A percentile compares a stretch with the other conserved stretches of the same genome.
phyloP scores from a whole-genome alignment of 2,329 filamentous ascomycete species.

The Helotiales sp. region DNA sequence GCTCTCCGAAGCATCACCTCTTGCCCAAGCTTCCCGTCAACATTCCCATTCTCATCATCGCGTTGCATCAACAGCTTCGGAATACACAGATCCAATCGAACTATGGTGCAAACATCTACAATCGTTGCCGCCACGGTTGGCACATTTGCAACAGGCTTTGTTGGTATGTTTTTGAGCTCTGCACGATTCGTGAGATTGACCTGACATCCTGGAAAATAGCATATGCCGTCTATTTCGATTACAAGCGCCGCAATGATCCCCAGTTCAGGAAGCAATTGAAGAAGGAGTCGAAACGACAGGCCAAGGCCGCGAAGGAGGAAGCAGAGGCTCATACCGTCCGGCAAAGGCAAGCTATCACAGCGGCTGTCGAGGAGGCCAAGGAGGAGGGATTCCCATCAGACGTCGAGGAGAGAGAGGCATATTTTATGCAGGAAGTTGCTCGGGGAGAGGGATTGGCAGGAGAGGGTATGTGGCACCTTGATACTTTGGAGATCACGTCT shows the following conservation, averaged over 20 bases:
- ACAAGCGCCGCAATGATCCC: slow-evolving; percentile 65
- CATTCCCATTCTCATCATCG: slow-evolving; percentile 6
- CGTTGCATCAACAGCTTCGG: slow-evolving; percentile 8
- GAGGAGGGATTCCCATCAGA: slow-evolving; percentile 90
- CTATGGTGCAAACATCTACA: slow-evolving; percentile 56
- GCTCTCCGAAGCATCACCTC: neutral
- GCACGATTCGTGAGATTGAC: slow-evolving; percentile 1
- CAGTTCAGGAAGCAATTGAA: slow-evolving; percentile 72
- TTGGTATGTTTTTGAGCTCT: slow-evolving; percentile 53
- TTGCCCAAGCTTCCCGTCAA: slow-evolving; percentile 19
- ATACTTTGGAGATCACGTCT: slow-evolving; percentile 13
- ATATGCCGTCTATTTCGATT: slow-evolving; percentile 73
- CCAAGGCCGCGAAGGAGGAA: slow-evolving; percentile 73
- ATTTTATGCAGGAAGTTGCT: slow-evolving; percentile 96
- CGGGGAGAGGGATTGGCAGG: slow-evolving; percentile 81
- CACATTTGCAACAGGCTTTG: slow-evolving; percentile 61
- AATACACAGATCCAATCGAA: slow-evolving; percentile 28
- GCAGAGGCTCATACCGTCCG: slow-evolving; percentile 67
- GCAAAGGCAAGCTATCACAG: slow-evolving; percentile 76
- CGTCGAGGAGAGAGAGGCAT: slow-evolving; percentile 91
- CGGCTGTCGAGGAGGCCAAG: slow-evolving; percentile 78
- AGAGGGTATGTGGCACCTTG: slow-evolving; percentile 66
- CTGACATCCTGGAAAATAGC: slow-evolving; percentile 48
- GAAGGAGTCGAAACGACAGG: slow-evolving; percentile 75
- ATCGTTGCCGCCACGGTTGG: slow-evolving; percentile 66